Evolutionary conservation across 2,329 filamentous ascomycete genomes (phyloP).

Genomic region (Apiospora koreana): DNA sequence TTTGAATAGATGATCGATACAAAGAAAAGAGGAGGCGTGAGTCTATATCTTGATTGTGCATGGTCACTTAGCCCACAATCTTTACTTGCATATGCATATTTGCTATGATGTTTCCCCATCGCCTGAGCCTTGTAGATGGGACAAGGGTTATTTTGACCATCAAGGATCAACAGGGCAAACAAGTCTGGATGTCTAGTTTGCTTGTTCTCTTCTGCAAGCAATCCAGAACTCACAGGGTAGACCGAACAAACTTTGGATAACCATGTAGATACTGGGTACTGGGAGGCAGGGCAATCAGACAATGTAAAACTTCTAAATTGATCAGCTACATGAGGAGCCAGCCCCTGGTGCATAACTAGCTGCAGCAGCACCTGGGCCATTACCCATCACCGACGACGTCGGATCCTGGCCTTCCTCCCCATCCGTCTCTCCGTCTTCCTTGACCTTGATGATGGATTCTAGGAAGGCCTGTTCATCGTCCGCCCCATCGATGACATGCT

Average conservation of each 20-base stretch:
- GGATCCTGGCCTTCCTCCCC: neutral
- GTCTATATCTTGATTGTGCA: neutral
- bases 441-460: slow-evolving; percentile 53
- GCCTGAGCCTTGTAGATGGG: neutral
- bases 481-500: slow-evolving; percentile 64
- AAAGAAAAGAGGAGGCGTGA: neutral
- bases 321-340: neutral
- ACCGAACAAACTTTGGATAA: neutral
- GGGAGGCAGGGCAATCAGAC: too few relatives aligned
- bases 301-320: too few relatives aligned
- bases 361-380: neutral
- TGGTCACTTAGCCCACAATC: neutral
- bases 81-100: neutral
- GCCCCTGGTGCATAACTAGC: neutral
- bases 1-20: too few relatives aligned
- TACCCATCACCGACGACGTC: neutral
- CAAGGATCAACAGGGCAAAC: too few relatives aligned
- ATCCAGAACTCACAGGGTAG: too few relatives aligned
- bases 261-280: too few relatives aligned
- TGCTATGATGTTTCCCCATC: too few relatives aligned
- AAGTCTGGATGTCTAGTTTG: too few relatives aligned
- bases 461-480: slow-evolving; percentile 65
- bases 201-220: neutral
- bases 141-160: too few relatives aligned
- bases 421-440: neutral